Percentiles rank a stretch among this genome's conserved stretches.
These are phyloP conservation scores for Dentipellis fragilis DNA, from an alignment of 768 basidiomycete species.

Conservation along the genomic window DNA sequence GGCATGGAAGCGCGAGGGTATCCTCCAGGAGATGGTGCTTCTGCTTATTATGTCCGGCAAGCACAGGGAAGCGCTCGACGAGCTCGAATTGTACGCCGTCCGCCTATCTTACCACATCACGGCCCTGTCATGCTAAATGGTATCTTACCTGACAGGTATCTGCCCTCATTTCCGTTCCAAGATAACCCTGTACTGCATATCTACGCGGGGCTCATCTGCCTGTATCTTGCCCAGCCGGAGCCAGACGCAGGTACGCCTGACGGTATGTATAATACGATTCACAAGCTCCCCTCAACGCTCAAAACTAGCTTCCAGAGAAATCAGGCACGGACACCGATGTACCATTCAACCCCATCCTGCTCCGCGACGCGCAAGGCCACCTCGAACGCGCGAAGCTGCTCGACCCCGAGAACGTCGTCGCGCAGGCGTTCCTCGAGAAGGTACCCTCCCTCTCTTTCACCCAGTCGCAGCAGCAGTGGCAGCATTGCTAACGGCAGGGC, in stretches of 20 bases:
- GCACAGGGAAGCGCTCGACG: slow-evolving; percentile 67
- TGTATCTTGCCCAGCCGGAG: slow-evolving; percentile 45
- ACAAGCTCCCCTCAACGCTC: not conserved
- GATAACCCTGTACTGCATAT: slow-evolving; percentile 72
- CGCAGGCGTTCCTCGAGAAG: slow-evolving; percentile 43
- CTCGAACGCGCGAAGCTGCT: slow-evolving; percentile 52
- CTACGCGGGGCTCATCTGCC: slow-evolving; percentile 69
- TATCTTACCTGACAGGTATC: slow-evolving; percentile 40
- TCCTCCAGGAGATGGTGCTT: slow-evolving; percentile 69
- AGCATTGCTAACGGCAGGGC: no score
- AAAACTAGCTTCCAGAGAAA: not conserved
- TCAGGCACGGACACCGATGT: not conserved
- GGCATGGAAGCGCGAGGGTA: slow-evolving; percentile 48
- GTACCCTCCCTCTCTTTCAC: slow-evolving; percentile 20
- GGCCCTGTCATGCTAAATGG: not conserved
- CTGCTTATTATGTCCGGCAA: slow-evolving; percentile 47
- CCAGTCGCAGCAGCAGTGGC: not conserved
- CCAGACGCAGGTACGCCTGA: not conserved
- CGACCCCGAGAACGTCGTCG: slow-evolving; percentile 47
- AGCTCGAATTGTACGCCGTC: slow-evolving; percentile 65
- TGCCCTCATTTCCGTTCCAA: slow-evolving; percentile 82
- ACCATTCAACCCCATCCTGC: slow-evolving; percentile 21
- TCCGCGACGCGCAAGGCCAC: slow-evolving; percentile 52
- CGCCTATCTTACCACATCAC: slow-evolving; percentile 16
- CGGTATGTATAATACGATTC: slow-evolving; percentile 3